Percentiles rank a stretch among this genome's conserved stretches.
Evolutionary conservation across 345 rosid species (phyloP).

Genomic region (Gossypium anomalum): DNA sequence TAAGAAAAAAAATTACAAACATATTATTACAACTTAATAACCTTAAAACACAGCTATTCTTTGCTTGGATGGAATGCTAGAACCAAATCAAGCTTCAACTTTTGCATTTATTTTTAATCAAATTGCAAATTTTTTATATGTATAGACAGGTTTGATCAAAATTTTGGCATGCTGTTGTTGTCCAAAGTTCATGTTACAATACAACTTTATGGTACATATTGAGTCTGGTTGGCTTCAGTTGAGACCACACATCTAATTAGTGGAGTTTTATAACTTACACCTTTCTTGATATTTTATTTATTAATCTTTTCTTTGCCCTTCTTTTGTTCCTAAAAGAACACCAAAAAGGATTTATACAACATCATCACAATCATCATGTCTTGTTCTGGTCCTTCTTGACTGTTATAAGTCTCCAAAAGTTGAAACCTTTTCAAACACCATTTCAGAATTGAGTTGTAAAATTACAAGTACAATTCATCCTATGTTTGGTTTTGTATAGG

Average conservation of each 20-base stretch:
- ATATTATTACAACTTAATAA: background rate
- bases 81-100: slow-evolving; percentile 15
- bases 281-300: background rate
- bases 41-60: slow-evolving; percentile 28
- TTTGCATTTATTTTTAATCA: background rate
- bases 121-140: background rate
- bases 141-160: slow-evolving; percentile 3
- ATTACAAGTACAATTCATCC: background rate
- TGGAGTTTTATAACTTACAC: background rate
- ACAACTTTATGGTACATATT: background rate
- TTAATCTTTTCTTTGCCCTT: too few relatives aligned
- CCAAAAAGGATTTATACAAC: background rate
- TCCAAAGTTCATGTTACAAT: background rate
- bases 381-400: background rate
- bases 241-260: slow-evolving; percentile 1
- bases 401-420: background rate
- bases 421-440: background rate
- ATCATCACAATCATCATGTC: slow-evolving; percentile 1
- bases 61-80: slow-evolving; percentile 34
- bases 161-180: slow-evolving; percentile 12
- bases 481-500: background rate
- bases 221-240: background rate
- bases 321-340: background rate
- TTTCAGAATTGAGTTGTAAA: background rate
- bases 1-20: background rate